Percentiles rank a stretch among this genome's conserved stretches.
Evolutionary conservation across 176 grass and related monocot genomes (phyloP).

Genomic region (Phoenix roebelenii): DNA sequence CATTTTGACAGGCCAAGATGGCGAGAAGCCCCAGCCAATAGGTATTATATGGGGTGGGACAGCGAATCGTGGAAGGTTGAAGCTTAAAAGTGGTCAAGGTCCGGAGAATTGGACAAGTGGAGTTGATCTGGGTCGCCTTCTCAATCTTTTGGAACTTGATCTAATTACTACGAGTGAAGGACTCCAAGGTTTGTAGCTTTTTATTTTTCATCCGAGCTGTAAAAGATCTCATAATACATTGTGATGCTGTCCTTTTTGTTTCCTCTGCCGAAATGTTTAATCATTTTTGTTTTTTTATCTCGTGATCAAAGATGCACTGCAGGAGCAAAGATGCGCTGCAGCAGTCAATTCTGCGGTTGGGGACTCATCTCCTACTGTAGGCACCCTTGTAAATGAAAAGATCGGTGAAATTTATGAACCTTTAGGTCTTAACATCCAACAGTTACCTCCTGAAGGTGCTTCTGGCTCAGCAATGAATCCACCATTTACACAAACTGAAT

Average conservation of each 20-base stretch:
- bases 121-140: constrained; percentile 89
- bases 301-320: constrained; percentile 55
- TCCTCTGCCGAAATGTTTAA: background rate
- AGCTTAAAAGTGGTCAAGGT: constrained; percentile 70
- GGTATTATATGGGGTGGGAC: constrained; percentile 97
- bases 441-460: constrained; percentile 36
- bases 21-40: constrained; percentile 66
- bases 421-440: constrained; percentile 62
- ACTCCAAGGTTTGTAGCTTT: constrained; percentile 41
- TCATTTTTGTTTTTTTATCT: background rate
- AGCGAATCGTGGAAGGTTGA: constrained; percentile 78
- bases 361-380: constrained; percentile 41
- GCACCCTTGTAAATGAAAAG: constrained; percentile 32
- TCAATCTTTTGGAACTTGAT: constrained; percentile 87
- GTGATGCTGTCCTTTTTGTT: too few relatives aligned
- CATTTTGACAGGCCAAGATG: constrained; percentile 57
- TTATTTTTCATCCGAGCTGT: too few relatives aligned
- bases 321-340: constrained; percentile 62
- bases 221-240: too few relatives aligned
- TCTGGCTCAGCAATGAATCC: constrained; percentile 34
- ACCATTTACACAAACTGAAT: constrained; percentile 2
- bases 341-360: constrained; percentile 43
- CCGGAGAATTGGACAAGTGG: constrained; percentile 95
- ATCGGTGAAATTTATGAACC: constrained; percentile 59
- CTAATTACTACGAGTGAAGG: constrained; percentile 63